Base-by-base conservation (phyloP, 441 rosid genomes). In the Erysimum pusillum region DNA sequence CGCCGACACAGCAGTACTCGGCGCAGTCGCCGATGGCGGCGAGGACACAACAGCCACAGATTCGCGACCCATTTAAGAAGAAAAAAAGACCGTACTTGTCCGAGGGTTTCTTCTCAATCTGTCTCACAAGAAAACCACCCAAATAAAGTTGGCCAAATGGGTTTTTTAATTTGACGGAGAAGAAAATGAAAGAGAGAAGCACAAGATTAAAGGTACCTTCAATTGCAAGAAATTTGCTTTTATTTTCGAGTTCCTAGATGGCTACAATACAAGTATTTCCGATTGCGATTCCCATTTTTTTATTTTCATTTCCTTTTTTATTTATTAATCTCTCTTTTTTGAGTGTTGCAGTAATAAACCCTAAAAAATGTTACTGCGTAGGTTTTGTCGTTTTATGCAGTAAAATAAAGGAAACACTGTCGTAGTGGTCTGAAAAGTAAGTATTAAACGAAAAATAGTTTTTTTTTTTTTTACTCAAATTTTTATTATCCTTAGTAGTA, bases 161-260 rank as follows among this genome's bases (percentile, higher is more conserved):
- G 25, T 63, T 67, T 34, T 74, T 74, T 76, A 83, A 84, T 85
- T 56, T 85, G 89, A 72, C 15, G 81, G 75, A 63, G 87, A 85
- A 84, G 87, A 69, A 83, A 83, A 80, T 75, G 54, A 14, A 69
- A 56, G 62, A 59, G 14, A 22, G 44, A 70, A 28, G 25, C 35
- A 13, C 6, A 44, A 45, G 63, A 64, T 51, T 60, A 68, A 45
- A 64, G 87, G 82, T 88, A 71, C 83, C 96, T 91, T 91, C 89
- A 67, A 85, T 87, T 83, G 89, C 92, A 91, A 91, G 94, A 81
- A 86, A 91, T 85, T 85, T 84, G 17, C 18, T 58, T 74, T 68
- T 68, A 32, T 54, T 77, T 64, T 56, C 41, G 81, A 56, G 78
- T 61, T 66, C 59, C 74, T 28, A 67, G 69, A 78, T 31, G 35